These are phyloP conservation scores for Phytomonas francai DNA, from an alignment of 208 protist genomes.

Conservation along the genomic window DNA sequence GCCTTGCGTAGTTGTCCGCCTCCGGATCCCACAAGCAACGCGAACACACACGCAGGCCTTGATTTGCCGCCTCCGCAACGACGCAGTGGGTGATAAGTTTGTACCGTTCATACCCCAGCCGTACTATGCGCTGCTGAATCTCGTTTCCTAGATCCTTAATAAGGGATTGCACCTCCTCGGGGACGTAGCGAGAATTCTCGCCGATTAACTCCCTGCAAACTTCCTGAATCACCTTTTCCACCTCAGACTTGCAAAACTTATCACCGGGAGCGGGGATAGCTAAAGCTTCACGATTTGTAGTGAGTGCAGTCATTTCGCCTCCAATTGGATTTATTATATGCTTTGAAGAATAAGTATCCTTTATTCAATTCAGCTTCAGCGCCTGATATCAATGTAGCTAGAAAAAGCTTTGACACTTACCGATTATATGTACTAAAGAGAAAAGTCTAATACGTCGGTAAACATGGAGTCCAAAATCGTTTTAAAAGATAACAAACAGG, in stretches of 20 bases:
- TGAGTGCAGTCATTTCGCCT: slow-evolving; percentile 5
- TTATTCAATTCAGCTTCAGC: not conserved
- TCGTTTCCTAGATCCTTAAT: slow-evolving; percentile 85
- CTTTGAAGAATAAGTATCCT: slow-evolving; percentile 1
- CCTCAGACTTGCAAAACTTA: slow-evolving; percentile 73
- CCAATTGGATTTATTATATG: not conserved
- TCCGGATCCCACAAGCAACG: slow-evolving; percentile 89
- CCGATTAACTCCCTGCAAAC: slow-evolving; percentile 72
- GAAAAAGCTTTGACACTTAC: not conserved
- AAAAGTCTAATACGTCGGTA: not conserved
- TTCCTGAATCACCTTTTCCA: slow-evolving; percentile 64
- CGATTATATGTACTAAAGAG: slow-evolving; percentile 1
- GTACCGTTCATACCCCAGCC: slow-evolving; percentile 86
- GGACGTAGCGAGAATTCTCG: slow-evolving; percentile 53
- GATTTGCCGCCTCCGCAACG: slow-evolving; percentile 72
- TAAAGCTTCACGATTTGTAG: slow-evolving; percentile 35
- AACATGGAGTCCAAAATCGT: not conserved
- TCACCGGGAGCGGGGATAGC: slow-evolving; percentile 57
- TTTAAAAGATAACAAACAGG: not conserved
- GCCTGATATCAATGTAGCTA: not conserved
- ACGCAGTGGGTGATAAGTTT: slow-evolving; percentile 86
- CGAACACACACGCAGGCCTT: slow-evolving; percentile 81
- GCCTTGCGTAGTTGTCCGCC: slow-evolving; percentile 83
- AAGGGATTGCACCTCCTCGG: slow-evolving; percentile 60
- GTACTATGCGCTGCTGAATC: slow-evolving; percentile 82